Conservation (phyloP, 139 green algal genomes). For the Volvox reticuliferus region DNA sequence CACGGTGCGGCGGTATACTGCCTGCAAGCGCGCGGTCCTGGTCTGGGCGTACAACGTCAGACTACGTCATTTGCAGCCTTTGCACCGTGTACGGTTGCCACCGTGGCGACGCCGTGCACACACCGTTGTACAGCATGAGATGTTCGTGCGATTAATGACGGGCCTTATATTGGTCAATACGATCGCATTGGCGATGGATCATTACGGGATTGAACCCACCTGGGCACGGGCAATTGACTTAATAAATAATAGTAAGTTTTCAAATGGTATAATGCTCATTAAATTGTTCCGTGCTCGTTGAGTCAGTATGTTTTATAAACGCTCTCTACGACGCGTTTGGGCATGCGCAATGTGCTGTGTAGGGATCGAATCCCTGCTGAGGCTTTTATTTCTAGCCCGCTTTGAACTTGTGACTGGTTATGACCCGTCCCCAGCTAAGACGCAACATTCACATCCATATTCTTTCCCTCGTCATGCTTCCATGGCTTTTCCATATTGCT, state of each 20-base stretch:
- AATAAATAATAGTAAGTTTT: conserved; percentile 17
- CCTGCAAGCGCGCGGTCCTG: not conserved
- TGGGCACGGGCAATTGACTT: conserved; percentile 19
- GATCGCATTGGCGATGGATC: conserved; percentile 63
- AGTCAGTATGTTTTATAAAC: too few species aligned
- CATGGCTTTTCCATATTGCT: too few species aligned
- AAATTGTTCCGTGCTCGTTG: too few species aligned
- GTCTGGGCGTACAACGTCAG: conserved; percentile 8
- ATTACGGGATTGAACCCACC: conserved; percentile 57
- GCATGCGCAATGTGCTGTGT: too few species aligned
- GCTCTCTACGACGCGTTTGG: too few species aligned
- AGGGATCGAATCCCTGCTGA: too few species aligned
- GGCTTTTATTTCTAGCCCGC: too few species aligned
- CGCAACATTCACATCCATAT: too few species aligned
- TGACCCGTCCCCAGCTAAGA: too few species aligned
- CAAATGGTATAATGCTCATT: too few species aligned
- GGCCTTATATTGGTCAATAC: conserved; percentile 64
- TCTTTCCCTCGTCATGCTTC: too few species aligned
- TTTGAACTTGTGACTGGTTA: too few species aligned
- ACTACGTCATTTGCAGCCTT: conserved; percentile 17
- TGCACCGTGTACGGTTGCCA: not conserved
- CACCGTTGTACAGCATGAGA: not conserved
- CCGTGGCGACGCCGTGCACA: conserved; percentile 6
- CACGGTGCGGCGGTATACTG: not conserved
- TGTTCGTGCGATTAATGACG: conserved; percentile 65